Base-by-base conservation (phyloP, 1,284 basidiomycete species). In the Rhodotorula sp. region DNA sequence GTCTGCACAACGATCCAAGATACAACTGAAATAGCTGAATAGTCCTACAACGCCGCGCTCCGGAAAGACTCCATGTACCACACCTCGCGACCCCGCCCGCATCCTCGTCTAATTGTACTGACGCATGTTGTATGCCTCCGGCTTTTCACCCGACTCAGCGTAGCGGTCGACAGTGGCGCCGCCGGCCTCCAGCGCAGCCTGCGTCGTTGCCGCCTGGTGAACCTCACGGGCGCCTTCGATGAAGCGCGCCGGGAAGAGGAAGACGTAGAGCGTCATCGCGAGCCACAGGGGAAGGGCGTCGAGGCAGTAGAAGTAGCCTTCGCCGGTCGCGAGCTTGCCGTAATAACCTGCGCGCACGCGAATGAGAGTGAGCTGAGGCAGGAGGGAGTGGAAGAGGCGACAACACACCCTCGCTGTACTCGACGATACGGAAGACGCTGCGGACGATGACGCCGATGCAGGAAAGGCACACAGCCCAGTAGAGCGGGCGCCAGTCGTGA, bases 251-350 rank as follows among this genome's bases (percentile, higher is more conserved):
- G 72, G 72, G 66, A 66, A 70, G 34, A 73, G 17, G 22, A 64
- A 37, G 41, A 41, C 53, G 60, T 70, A 73, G 29, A 70, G 27
- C 32, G 46, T 48, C 69, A 68, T 73, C 32, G 59, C 34, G 32
- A 71, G 53, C 62, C 66, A 69, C 54, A 78, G 73, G 10, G 76
- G 77, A 3, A 76, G 59, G 8, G 69, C 76, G 55, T 78, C 77
- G 50, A 79, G 71, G 39, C 59, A 12, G 56, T 70, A 78, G 61
- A 78, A 78, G 64, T 69, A 59, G 25, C 61, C 63, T 50, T 79
- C 78, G 48, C 64, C 56, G 6, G 71, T 74, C 34, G 70, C 41
- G 15, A 79, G 67, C 51, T 70, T 67, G 9, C 68, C 67, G 39
- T 51, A 41, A 63, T 76, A 64, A 8, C 72, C 72, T 27, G 71